phyloP scores from a whole-genome alignment of 352 stramenopile species.

The Globisporangium spinosum region DNA sequence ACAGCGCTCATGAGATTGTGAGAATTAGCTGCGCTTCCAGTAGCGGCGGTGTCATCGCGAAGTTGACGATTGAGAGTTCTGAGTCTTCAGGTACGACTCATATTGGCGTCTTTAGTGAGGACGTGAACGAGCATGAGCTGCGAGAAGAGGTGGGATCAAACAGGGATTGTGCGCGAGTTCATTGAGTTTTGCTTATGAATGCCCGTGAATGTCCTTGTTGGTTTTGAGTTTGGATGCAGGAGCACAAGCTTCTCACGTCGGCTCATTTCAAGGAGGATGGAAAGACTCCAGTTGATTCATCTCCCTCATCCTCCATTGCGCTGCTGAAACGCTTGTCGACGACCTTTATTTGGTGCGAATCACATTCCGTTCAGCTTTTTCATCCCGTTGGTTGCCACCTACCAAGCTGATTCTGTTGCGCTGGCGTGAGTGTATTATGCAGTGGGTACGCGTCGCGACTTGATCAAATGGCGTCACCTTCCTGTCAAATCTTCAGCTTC shows the following conservation, averaged over 20 bases:
- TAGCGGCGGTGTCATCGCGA: neutral
- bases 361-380: neutral
- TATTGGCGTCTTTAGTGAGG: conserved; percentile 8
- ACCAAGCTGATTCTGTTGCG: neutral
- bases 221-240: neutral
- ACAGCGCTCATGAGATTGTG: neutral
- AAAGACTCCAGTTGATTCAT: neutral
- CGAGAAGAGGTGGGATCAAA: conserved; percentile 2
- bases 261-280: neutral
- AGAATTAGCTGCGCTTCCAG: conserved; percentile 1
- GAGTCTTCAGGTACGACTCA: neutral
- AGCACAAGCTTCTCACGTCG: neutral
- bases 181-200: neutral
- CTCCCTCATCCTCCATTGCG: neutral
- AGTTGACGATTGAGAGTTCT: conserved; percentile 1
- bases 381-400: no score
- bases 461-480: conserved; percentile 25
- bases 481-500: conserved; percentile 31
- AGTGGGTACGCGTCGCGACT: conserved; percentile 34
- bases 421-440: neutral
- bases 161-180: neutral
- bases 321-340: neutral
- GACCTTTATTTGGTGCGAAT: neutral
- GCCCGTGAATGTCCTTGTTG: neutral
- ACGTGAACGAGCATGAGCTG: conserved; percentile 8